Evolutionary conservation across 257 asterid species (phyloP).

Genomic region (Solanum virginianum): DNA sequence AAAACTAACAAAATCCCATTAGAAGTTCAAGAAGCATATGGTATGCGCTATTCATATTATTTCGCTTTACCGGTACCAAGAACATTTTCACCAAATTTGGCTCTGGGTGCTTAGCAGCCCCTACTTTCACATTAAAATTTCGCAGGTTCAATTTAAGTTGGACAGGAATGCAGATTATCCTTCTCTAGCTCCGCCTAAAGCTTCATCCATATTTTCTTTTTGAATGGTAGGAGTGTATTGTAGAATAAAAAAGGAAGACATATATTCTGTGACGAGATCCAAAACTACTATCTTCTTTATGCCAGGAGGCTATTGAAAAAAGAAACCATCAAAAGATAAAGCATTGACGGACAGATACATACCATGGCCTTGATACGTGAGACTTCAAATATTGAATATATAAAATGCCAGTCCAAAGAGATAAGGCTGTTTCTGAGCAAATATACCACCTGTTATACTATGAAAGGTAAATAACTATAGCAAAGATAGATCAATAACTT

Average conservation of each 20-base stretch:
- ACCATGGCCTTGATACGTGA: slow-evolving; percentile 68
- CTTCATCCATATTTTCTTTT: neutral
- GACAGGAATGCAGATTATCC: neutral
- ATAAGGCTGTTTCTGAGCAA: slow-evolving; percentile 67
- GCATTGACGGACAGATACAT: slow-evolving; percentile 12
- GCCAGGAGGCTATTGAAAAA: neutral
- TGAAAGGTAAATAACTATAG: neutral
- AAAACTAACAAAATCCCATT: neutral
- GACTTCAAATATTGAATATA: slow-evolving; percentile 61
- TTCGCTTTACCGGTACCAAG: no score
- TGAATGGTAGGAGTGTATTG: neutral
- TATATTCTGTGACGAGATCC: neutral
- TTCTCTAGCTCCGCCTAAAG: neutral
- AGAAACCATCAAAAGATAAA: neutral
- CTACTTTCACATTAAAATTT: neutral
- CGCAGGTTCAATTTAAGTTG: neutral
- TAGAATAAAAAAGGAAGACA: neutral
- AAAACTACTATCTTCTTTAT: neutral
- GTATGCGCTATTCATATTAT: no score
- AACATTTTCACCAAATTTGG: no score
- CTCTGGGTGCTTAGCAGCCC: no score
- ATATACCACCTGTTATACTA: slow-evolving; percentile 77
- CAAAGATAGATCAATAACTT: neutral
- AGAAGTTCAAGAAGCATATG: neutral
- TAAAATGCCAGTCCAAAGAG: slow-evolving; percentile 76